Percentiles rank a stretch among this genome's conserved stretches.
phyloP scores from a whole-genome alignment of 306 rosid species.

The Lupinus albus region DNA sequence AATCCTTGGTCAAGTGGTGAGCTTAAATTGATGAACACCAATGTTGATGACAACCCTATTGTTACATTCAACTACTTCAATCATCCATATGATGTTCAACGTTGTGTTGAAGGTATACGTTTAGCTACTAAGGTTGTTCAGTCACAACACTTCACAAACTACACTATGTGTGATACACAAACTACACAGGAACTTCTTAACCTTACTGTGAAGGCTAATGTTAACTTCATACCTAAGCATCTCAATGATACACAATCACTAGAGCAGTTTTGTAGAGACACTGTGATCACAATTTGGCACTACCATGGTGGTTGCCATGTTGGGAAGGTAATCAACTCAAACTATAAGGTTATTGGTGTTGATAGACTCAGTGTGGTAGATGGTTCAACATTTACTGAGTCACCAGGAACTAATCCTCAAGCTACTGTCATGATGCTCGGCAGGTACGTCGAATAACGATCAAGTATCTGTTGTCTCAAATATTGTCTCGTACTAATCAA shows the following conservation, averaged over 20 bases:
- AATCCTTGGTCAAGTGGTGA: constrained; percentile 71
- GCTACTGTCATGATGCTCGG: constrained; percentile 92
- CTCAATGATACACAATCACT: constrained; percentile 68
- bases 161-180: constrained; percentile 47
- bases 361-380: constrained; percentile 67
- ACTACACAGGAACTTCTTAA: constrained; percentile 61
- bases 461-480: too few relatives aligned
- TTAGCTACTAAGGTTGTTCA: constrained; percentile 61
- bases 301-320: constrained; percentile 89
- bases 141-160: constrained; percentile 61
- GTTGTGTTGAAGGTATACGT: constrained; percentile 74
- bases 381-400: constrained; percentile 69
- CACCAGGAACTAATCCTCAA: constrained; percentile 92
- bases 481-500: too few relatives aligned
- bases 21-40: constrained; percentile 58
- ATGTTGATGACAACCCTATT: constrained; percentile 72
- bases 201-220: constrained; percentile 64
- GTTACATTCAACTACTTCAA: constrained; percentile 86
- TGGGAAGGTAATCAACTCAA: constrained; percentile 61
- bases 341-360: constrained; percentile 69
- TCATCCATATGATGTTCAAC: constrained; percentile 66
- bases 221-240: constrained; percentile 73
- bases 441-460: too few relatives aligned
- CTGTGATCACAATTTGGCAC: constrained; percentile 89
- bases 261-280: constrained; percentile 78